phyloP scores from a whole-genome alignment of 1,284 basidiomycete species.

The Cystobasidium pallidum region DNA sequence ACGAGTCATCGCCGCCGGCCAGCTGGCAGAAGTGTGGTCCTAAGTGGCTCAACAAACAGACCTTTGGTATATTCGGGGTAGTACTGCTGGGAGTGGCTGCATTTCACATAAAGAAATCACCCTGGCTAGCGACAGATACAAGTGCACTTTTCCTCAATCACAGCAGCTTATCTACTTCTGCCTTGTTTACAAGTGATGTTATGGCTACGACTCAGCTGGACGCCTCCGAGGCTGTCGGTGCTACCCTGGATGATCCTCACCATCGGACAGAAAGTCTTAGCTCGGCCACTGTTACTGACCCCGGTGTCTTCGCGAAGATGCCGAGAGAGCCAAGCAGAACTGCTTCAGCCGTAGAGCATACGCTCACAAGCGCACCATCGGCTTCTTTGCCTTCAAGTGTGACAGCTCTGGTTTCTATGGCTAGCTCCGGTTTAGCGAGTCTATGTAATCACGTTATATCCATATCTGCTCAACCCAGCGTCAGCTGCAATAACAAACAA shows the following conservation, averaged over 20 bases:
- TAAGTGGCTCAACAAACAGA: constrained; percentile 18
- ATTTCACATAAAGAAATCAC: constrained; percentile 1
- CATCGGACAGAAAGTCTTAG: too few species aligned
- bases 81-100: constrained; percentile 14
- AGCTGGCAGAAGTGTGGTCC: background rate
- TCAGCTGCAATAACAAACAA: background rate
- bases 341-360: background rate
- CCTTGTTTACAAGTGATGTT: too few species aligned
- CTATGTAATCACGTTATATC: background rate
- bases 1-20: background rate
- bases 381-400: background rate
- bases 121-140: constrained; percentile 9
- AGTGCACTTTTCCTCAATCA: background rate
- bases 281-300: background rate
- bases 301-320: background rate
- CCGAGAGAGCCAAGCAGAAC: background rate
- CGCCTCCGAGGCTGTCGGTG: background rate
- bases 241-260: background rate
- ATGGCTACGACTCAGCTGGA: background rate
- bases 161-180: background rate
- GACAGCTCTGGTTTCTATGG: background rate
- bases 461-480: background rate
- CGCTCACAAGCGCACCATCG: background rate
- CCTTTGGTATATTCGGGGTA: constrained; percentile 21
- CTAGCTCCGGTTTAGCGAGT: constrained; percentile 8